A percentile compares a stretch with the other conserved stretches of the same genome.
phyloP scores from a whole-genome alignment of 1,284 basidiomycete species.

The Cerioporus squamosus region DNA sequence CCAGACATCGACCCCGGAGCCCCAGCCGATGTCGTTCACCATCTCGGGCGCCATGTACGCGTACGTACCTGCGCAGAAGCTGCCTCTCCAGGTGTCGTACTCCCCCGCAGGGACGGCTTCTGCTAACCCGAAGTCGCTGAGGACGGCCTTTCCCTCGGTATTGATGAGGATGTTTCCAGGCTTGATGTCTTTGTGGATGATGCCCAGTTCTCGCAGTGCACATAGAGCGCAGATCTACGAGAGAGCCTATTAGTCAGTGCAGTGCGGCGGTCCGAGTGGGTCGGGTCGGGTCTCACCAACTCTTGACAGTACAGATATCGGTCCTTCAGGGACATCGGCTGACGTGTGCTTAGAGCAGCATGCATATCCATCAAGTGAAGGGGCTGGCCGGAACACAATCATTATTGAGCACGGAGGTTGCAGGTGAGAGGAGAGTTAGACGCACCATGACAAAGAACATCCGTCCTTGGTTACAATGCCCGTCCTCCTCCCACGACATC shows the following conservation, averaged over 20 bases:
- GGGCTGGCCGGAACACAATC: not conserved
- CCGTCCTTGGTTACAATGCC: not conserved
- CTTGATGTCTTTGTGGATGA: constrained; percentile 51
- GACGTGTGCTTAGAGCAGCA: not conserved
- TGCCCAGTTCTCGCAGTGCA: constrained; percentile 22
- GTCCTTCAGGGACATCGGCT: constrained; percentile 2
- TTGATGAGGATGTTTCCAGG: constrained; percentile 68
- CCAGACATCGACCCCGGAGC: constrained; percentile 11
- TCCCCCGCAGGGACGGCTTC: not conserved
- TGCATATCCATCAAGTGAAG: constrained; percentile 2
- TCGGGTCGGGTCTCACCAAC: constrained; percentile 14
- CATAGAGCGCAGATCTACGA: constrained; percentile 21
- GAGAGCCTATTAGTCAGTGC: not conserved
- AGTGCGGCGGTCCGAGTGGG: not conserved
- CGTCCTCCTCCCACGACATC: constrained; percentile 26
- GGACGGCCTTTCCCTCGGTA: constrained; percentile 62
- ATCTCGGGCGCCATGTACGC: constrained; percentile 76
- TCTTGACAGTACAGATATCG: constrained; percentile 19
- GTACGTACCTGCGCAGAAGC: constrained; percentile 58
- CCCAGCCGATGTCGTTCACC: constrained; percentile 32
- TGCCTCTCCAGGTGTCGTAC: not conserved
- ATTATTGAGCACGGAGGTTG: not conserved
- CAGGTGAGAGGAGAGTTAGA: not conserved
- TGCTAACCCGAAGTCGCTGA: constrained; percentile 39
- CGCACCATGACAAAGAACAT: constrained; percentile 32